Evolutionary conservation across 306 rosid genomes (phyloP), one percentile per base, ranked within the genome.

Genomic region (Malus sieversii): DNA sequence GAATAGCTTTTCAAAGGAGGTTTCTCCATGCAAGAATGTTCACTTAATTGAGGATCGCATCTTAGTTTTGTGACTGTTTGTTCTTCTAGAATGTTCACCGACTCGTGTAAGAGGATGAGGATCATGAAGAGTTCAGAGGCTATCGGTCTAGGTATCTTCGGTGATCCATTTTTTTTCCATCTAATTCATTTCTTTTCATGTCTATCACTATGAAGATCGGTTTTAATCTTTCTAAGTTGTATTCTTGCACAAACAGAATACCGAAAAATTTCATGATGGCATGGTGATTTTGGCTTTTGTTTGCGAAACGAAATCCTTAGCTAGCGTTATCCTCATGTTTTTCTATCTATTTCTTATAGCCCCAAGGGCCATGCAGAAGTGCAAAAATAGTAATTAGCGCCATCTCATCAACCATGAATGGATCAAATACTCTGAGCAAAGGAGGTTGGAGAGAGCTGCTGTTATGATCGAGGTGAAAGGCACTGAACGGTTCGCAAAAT

Each of bases 111-210:
- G 89, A 90, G 98, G 82, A 70, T 94, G 86, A 90, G 96, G 89
- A 94, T 94, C 74, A 90, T 91, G 97, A 92, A 90, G 88, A 90
- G 98, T 77, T 94, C 98, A 78, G 98, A 94, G 69, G 96, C 97
- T 52, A 86, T 93, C 80, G 98, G 98, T 70, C 86, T 93, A 48
- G 97, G 98, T 93, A 84, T 52, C 84, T 74, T 42, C 74, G 25
- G 48, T 16, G 22, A 30, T 63, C 22, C 27, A 3, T 11, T 48
- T 15, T 14, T 14, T 48, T 48, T 48, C 55, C 20, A 15, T 48
- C 55, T 48, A 48, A 48, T 48, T 48, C 55, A 15, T 14, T 48
- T 48, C n/a, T 5, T 46, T 48, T 48, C 55, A 15, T 15, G 55
- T 15, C 6, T 5, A 15, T 48, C 55, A 15, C 20, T 15, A 48